Evolutionary conservation across 2,329 filamentous ascomycete genomes (phyloP).

Genomic region (Madurella mycetomatis): DNA sequence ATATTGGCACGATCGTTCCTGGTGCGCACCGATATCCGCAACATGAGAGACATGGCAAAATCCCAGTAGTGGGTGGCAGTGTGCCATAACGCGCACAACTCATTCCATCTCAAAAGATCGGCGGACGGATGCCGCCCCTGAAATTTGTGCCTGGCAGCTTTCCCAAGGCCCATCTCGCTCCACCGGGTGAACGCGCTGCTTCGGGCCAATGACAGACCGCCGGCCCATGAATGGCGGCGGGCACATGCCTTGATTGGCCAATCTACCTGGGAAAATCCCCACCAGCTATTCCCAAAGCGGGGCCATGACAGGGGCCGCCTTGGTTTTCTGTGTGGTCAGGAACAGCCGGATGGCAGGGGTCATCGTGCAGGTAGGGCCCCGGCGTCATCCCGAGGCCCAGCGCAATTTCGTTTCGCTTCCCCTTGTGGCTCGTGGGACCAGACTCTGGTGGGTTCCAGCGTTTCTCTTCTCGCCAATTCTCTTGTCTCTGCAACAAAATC

Average conservation of each 20-base stretch:
- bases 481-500: constrained; percentile 25
- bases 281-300: constrained; percentile 15
- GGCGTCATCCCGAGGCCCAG: constrained; percentile 23
- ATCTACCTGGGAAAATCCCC: constrained; percentile 1
- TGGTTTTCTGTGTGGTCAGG: constrained; percentile 13
- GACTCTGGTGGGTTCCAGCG: constrained; percentile 18
- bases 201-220: constrained; percentile 14
- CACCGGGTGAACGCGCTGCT: constrained; percentile 10
- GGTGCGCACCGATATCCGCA: no score
- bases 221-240: constrained; percentile 4
- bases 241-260: constrained; percentile 18
- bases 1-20: no score
- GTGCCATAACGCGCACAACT: not conserved
- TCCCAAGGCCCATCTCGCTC: constrained; percentile 10
- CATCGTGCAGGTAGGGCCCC: constrained; percentile 10
- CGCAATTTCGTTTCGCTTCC: constrained; percentile 28
- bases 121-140: constrained; percentile 20
- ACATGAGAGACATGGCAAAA: not conserved
- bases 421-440: constrained; percentile 18
- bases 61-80: not conserved
- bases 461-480: constrained; percentile 16
- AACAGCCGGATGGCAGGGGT: constrained; percentile 19
- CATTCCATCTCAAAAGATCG: constrained; percentile 13
- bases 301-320: constrained; percentile 9
- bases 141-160: constrained; percentile 23